Percentiles rank a stretch among this genome's conserved stretches.
These are phyloP conservation scores for Pyricularia pennisetigena DNA, from an alignment of 2,329 filamentous ascomycete species.

Conservation along the genomic window DNA sequence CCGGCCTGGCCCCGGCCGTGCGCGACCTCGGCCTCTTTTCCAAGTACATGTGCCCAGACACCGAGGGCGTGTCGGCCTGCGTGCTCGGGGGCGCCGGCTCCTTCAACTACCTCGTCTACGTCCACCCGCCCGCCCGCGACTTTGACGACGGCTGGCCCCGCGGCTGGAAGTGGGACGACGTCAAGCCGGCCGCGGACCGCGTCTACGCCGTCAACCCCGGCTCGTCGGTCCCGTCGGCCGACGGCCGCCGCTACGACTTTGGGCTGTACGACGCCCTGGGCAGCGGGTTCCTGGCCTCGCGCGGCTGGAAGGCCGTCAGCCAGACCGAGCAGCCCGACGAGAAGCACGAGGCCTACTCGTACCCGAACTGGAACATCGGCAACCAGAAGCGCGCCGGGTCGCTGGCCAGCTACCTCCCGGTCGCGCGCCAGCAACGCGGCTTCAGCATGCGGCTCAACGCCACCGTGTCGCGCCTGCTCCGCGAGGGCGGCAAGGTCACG, in stretches of 20 bases:
- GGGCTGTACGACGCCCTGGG: not conserved
- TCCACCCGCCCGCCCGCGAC: not conserved
- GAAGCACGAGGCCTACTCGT: not conserved
- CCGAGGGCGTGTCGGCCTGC: not conserved
- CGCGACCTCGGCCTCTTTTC: not conserved
- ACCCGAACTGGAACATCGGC: not conserved
- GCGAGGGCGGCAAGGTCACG: slow-evolving; percentile 12
- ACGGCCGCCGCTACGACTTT: not conserved
- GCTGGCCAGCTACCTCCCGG: not conserved
- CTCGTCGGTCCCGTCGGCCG: not conserved
- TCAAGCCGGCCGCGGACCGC: not conserved
- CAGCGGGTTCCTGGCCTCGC: not conserved
- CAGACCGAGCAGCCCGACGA: not conserved
- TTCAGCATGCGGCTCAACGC: not conserved
- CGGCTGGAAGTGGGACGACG: not conserved
- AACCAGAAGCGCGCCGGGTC: not conserved
- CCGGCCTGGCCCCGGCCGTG: not conserved
- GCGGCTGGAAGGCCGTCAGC: not conserved
- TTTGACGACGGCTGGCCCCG: not conserved
- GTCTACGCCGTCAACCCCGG: not conserved
- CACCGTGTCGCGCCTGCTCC: not conserved
- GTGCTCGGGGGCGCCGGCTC: slow-evolving; percentile 15
- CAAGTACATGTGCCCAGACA: not conserved
- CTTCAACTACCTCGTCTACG: slow-evolving; percentile 30
- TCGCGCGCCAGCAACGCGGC: not conserved